Percentiles rank a stretch among this genome's conserved stretches.
Conservation (phyloP, 108 stramenopile genomes). For the Schizochytrium sp. region DNA sequence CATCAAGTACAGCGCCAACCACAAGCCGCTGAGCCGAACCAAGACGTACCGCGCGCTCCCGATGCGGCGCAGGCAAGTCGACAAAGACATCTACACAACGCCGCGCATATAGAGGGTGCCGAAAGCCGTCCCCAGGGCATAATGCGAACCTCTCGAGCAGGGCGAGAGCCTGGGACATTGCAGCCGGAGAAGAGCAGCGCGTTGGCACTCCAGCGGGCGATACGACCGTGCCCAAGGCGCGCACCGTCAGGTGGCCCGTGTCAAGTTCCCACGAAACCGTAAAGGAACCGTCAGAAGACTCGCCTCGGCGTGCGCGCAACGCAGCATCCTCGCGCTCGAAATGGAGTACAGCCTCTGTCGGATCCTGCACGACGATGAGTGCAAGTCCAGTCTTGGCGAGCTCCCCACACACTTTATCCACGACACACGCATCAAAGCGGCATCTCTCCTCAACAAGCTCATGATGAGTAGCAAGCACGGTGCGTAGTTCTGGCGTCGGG, state of each 20-base stretch:
- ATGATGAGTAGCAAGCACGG: neutral
- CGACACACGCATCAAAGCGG: neutral
- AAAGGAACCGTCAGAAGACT: neutral
- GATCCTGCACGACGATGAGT: neutral
- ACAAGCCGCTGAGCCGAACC: neutral
- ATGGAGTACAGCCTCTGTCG: neutral
- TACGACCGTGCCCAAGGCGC: neutral
- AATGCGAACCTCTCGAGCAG: neutral
- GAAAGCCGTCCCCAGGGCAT: neutral
- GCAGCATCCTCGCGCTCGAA: neutral
- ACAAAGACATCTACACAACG: neutral
- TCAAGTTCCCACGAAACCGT: neutral
- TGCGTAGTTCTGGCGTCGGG: neutral
- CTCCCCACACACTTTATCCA: neutral
- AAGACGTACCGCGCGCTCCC: neutral
- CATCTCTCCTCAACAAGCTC: neutral
- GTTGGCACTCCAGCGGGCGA: neutral
- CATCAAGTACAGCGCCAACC: neutral
- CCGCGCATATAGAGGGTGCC: neutral
- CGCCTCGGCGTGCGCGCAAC: neutral
- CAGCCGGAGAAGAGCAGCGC: neutral
- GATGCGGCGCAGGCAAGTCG: neutral
- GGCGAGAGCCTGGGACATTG: neutral
- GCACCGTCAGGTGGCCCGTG: neutral
- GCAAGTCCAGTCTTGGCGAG: neutral